These are phyloP conservation scores for Thelonectria olida DNA, from an alignment of 2,329 filamentous ascomycete genomes.

Conservation along the genomic window DNA sequence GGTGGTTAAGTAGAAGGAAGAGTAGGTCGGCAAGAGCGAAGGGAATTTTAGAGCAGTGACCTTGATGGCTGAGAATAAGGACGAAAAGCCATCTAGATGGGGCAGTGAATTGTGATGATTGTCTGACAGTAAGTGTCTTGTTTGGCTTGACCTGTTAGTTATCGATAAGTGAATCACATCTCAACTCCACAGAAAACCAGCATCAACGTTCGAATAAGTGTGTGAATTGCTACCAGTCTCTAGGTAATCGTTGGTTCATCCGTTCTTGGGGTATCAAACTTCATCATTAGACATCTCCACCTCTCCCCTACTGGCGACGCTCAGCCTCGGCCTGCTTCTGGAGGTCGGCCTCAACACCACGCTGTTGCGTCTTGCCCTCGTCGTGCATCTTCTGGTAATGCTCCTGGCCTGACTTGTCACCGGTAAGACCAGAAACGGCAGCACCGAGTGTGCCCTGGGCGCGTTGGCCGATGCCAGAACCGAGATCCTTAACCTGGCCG, in stretches of 20 bases:
- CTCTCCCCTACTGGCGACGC: conserved; percentile 22
- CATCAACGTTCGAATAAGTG: background rate
- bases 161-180: too few relatives aligned
- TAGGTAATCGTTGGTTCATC: background rate
- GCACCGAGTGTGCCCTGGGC: conserved; percentile 76
- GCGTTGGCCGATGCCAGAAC: conserved; percentile 72
- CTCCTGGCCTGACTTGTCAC: conserved; percentile 71
- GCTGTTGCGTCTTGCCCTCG: conserved; percentile 83
- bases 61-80: too few relatives aligned
- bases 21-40: background rate
- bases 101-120: too few relatives aligned
- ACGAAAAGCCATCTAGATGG: too few relatives aligned
- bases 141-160: too few relatives aligned
- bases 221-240: background rate
- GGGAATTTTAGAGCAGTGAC: background rate
- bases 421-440: conserved; percentile 76
- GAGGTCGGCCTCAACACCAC: conserved; percentile 83
- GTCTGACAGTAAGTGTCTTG: too few relatives aligned
- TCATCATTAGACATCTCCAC: background rate
- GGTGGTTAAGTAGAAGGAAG: background rate
- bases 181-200: too few relatives aligned
- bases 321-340: conserved; percentile 72
- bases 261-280: conserved; percentile 21
- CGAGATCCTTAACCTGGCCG: conserved; percentile 80
- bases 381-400: conserved; percentile 78